Evolutionary conservation across 2,329 filamentous ascomycete species (phyloP), one percentile per base, ranked within the genome.

Genomic region (Corniculantispora saksenae): DNA sequence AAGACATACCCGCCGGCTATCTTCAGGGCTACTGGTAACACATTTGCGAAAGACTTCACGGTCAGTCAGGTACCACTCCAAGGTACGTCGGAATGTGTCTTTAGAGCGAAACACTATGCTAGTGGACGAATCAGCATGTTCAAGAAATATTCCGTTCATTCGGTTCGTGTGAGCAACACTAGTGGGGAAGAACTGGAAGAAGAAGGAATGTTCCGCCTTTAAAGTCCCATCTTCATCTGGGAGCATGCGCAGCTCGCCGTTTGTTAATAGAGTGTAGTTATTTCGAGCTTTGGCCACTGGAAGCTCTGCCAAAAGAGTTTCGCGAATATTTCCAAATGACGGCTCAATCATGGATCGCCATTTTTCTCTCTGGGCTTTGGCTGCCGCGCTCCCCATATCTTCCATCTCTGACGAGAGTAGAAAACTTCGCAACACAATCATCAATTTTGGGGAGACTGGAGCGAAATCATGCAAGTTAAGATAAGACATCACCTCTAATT

Each of bases 381-480:
- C 9, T 25, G 6, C 27, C 50, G 27, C 13, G 27, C 21, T 54
- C n/a, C 10, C 6, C 27, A 54, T 27, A 12, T 54, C 50, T 5
- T 54, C 50, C 27, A 54, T 8, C 21, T 54, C 23, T 54, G 50
- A 54, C 19, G 23, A 6, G 27, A 54, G 27, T 54, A 54, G 50
- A 25, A 13, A 54, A 54, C 50, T 54, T 7, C 73, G 69, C 17
- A 75, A 51, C 1, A 75, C 66, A 23, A 75, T 66, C 67, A 75
- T 74, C 23, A 75, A 43, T 17, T 69, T 69, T 1, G 72, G 73
- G 1, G 73, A 70, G 3, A 75, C 54, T 0, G 73, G 72, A 2
- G 73, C 71, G 48, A 75, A 75, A n/a, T 74, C 71, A 35, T 75
- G 73, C 35, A 74, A 70, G 3, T 23, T 55, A 9, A 54, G 50